A percentile compares a stretch with the other conserved stretches of the same genome.
Conservation (phyloP, 495 filamentous ascomycete species). For the Penicillium atrosanguineum region DNA sequence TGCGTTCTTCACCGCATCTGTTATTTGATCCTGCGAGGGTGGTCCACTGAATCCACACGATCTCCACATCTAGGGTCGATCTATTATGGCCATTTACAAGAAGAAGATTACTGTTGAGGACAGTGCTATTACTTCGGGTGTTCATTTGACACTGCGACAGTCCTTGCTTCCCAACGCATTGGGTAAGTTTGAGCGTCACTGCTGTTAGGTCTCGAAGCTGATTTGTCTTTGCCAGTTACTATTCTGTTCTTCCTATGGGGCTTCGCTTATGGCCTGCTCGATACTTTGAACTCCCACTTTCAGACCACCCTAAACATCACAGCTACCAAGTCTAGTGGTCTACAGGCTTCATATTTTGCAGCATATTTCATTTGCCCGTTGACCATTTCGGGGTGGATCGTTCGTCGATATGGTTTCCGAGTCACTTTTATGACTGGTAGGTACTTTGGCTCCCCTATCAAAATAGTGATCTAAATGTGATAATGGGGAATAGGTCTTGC, state of each 20-base stretch:
- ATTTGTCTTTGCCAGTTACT: slow-evolving; percentile 16
- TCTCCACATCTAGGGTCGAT: not conserved
- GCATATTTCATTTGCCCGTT: slow-evolving; percentile 66
- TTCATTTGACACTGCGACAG: slow-evolving; percentile 16
- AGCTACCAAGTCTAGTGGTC: slow-evolving; percentile 38
- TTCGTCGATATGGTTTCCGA: slow-evolving; percentile 61
- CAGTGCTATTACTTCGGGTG: slow-evolving; percentile 8
- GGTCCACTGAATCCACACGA: not conserved
- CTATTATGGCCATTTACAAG: slow-evolving; percentile 9
- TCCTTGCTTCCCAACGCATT: slow-evolving; percentile 18
- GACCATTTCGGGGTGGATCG: slow-evolving; percentile 63
- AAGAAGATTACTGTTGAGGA: slow-evolving; percentile 9
- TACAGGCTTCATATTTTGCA: slow-evolving; percentile 52
- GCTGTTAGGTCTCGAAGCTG: not conserved
- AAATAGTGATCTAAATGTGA: not conserved
- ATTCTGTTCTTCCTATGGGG: slow-evolving; percentile 45
- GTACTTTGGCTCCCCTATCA: slow-evolving; percentile 26
- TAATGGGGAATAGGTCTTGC: slow-evolving; percentile 40
- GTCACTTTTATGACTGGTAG: slow-evolving; percentile 48
- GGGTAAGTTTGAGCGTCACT: slow-evolving; percentile 4
- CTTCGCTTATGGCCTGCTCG: slow-evolving; percentile 51
- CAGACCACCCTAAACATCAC: slow-evolving; percentile 48
- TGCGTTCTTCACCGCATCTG: not conserved
- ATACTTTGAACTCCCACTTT: slow-evolving; percentile 55
- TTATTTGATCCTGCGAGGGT: not conserved